A percentile compares a stretch with the other conserved stretches of the same genome.
Evolutionary conservation across 768 basidiomycete genomes (phyloP).

Genomic region (Candolleomyces eurysporus): DNA sequence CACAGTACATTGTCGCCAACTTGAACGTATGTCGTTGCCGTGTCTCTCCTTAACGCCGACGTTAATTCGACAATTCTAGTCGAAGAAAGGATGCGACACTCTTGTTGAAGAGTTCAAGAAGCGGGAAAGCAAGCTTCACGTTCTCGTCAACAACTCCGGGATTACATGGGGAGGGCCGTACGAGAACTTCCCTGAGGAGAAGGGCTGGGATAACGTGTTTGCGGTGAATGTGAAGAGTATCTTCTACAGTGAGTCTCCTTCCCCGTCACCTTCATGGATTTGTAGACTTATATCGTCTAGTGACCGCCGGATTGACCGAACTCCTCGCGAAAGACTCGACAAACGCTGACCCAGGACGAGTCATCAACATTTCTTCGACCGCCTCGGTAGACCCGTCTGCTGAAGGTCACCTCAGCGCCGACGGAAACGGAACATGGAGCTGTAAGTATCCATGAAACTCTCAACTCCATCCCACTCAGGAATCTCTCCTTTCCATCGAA

Average conservation of each 20-base stretch:
- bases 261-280: constrained; percentile 4
- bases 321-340: constrained; percentile 65
- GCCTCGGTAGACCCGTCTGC: constrained; percentile 53
- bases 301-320: constrained; percentile 58
- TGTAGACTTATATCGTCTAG: constrained; percentile 24
- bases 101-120: constrained; percentile 67
- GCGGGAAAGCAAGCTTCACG: constrained; percentile 71
- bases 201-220: constrained; percentile 84
- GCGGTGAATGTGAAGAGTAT: constrained; percentile 83
- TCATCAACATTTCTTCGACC: constrained; percentile 82
- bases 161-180: constrained; percentile 76
- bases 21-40: constrained; percentile 51
- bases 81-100: constrained; percentile 75
- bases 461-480: neutral
- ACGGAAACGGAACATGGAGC: constrained; percentile 71
- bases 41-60: neutral
- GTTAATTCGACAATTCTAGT: constrained; percentile 33
- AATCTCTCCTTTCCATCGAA: neutral
- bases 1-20: constrained; percentile 74
- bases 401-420: constrained; percentile 48
- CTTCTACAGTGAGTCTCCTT: constrained; percentile 63
- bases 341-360: constrained; percentile 63
- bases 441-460: constrained; percentile 48
- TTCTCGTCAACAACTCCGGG: constrained; percentile 84
- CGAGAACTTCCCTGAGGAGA: constrained; percentile 70